Conservation (phyloP, 768 basidiomycete genomes). For the Lanmaoa pseudosensibilis region DNA sequence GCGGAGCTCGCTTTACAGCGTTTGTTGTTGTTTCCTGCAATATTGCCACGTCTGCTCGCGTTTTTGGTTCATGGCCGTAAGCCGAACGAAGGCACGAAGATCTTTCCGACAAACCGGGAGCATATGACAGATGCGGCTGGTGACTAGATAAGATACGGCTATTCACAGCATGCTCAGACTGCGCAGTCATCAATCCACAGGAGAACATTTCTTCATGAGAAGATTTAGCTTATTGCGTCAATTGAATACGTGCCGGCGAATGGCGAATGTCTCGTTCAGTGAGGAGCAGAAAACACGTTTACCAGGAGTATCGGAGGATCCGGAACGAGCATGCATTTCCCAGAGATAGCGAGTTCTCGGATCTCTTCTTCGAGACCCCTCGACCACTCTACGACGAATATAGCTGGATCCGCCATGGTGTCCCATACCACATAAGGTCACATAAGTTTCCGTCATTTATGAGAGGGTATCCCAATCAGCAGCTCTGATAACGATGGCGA, state of each 20-base stretch:
- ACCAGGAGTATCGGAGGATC: background rate
- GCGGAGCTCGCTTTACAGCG: background rate
- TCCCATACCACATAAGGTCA: background rate
- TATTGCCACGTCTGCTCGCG: background rate
- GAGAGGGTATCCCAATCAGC: conserved; percentile 5
- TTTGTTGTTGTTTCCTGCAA: background rate
- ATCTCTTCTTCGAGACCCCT: background rate
- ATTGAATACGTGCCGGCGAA: background rate
- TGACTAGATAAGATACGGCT: conserved; percentile 12
- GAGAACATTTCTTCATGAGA: background rate
- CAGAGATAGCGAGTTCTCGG: background rate
- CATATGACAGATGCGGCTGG: background rate
- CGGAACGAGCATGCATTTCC: background rate
- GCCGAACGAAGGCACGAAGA: background rate
- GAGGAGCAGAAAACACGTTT: conserved; percentile 14
- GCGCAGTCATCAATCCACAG: background rate
- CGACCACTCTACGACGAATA: background rate
- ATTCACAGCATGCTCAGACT: background rate
- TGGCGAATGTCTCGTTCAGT: background rate
- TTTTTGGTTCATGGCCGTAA: background rate
- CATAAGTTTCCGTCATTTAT: conserved; percentile 7
- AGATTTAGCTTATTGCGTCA: background rate
- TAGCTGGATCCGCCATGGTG: background rate
- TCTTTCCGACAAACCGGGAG: background rate
- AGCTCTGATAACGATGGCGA: conserved; percentile 11